Evolutionary conservation across 2,329 filamentous ascomycete genomes (phyloP), one percentile per base, ranked within the genome.

Genomic region (Zymoseptoria ardabiliae): DNA sequence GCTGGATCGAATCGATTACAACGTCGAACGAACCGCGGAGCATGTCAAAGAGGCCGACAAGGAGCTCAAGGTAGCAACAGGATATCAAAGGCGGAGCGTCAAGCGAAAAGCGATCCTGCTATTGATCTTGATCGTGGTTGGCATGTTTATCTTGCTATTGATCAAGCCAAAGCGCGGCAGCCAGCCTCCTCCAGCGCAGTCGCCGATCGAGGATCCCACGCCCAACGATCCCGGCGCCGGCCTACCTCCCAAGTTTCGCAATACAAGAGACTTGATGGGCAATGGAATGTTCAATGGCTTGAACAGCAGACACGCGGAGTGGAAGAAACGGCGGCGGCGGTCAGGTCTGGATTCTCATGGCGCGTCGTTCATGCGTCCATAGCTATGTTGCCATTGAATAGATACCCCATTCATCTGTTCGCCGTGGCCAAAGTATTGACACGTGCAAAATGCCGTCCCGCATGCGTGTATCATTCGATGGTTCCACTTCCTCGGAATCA

Each of bases 71-170:
- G 86, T 95, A 58, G 85, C 94, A 13, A 91, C 51, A 4, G 88
- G 89, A 19, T 97, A 97, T 71, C 94, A 99, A 78, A 86, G 85
- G 73, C 88, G 86, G 71, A 88, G 88, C 55, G 91, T 90, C 21
- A 99, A 97, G 77, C 82, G 94, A 65, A 97, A 96, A 77, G 86
- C 96, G 53, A 94, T 99, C 58, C 80, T 99, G 49, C 78, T 99
- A n/a, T 79, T 99, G 20, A 75, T 96, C 6, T 78, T 99, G 23
- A 76, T 97, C 21, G 87, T 99, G 56, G 85, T 87, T 20, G 94
- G 90, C 30, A 82, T 96, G 77, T 88, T 99, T 69, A 96, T 96
- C 67, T 72, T 96, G 49, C 75, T 96, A 1, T 74, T 90, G 48
- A 80, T 96, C 63, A 96, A 96, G 75, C 90, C 90, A 1, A 91